Percentiles rank a stretch among this genome's conserved stretches.
Evolutionary conservation across 2,329 filamentous ascomycete genomes (phyloP).

Genomic region (Cladophialophora chaetospira): DNA sequence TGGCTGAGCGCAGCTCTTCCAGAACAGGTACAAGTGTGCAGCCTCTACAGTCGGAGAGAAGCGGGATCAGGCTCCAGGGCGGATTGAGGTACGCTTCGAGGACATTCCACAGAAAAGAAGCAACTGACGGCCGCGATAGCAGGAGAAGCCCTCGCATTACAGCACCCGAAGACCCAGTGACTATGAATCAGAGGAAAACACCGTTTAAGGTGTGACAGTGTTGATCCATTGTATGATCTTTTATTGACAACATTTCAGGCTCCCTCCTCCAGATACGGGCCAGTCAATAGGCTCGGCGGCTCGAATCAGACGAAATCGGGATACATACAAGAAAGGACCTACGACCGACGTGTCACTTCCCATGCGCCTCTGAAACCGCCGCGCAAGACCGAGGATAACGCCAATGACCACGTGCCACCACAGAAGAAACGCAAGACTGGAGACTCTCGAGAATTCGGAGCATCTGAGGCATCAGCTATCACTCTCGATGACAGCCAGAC

Average conservation of each 20-base stretch:
- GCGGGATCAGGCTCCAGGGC: conserved; percentile 21
- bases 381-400: not conserved
- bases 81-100: conserved; percentile 15
- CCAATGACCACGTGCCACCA: conserved; percentile 17
- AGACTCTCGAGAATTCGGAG: not conserved
- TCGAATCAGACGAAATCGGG: not conserved
- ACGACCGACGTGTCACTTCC: not conserved
- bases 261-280: not conserved
- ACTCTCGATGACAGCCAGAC: conserved; percentile 13
- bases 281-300: conserved; percentile 9
- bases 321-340: conserved; percentile 10
- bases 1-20: conserved; percentile 1
- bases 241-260: conserved; percentile 5
- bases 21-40: conserved; percentile 2
- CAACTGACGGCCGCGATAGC: conserved; percentile 14
- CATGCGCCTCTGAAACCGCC: not conserved
- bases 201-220: conserved; percentile 15
- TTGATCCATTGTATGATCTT: not conserved
- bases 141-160: conserved; percentile 9
- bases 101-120: not conserved
- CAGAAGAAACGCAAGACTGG: conserved; percentile 23
- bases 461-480: conserved; percentile 5
- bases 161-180: conserved; percentile 19
- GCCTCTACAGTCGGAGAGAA: too few relatives aligned
- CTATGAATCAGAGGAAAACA: conserved; percentile 2